These are phyloP conservation scores for Lachnellula cervina DNA, from an alignment of 2,329 filamentous ascomycete genomes.

Conservation along the genomic window DNA sequence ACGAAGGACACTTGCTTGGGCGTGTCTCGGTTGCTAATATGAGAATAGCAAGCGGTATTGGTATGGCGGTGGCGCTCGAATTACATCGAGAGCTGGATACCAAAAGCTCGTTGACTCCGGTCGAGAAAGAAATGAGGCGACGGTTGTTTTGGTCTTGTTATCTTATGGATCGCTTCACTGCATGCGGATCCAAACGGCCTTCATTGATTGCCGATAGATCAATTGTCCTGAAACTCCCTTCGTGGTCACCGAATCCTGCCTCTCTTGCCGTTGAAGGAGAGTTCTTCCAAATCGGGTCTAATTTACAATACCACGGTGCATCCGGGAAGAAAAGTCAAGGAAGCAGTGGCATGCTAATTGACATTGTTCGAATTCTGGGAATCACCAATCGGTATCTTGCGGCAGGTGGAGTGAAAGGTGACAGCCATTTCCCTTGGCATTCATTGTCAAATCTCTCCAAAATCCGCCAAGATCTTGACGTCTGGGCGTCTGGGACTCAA, in stretches of 20 bases:
- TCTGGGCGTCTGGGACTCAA: conserved; percentile 78
- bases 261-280: conserved; percentile 67
- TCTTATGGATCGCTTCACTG: conserved; percentile 76
- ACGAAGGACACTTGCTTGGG: conserved; percentile 29
- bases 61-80: conserved; percentile 79
- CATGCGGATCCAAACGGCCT: conserved; percentile 75
- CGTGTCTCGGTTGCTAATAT: conserved; percentile 32
- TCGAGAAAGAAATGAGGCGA: conserved; percentile 71
- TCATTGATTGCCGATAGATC: conserved; percentile 75
- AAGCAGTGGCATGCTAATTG: conserved; percentile 75
- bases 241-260: conserved; percentile 61
- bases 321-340: conserved; percentile 67
- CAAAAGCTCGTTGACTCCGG: conserved; percentile 54
- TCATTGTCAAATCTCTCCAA: conserved; percentile 79
- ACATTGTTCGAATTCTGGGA: conserved; percentile 77
- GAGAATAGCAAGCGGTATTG: conserved; percentile 62
- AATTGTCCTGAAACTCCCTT: conserved; percentile 69
- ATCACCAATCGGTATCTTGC: conserved; percentile 81
- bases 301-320: conserved; percentile 66
- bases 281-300: conserved; percentile 75
- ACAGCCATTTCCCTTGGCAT: conserved; percentile 90
- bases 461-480: conserved; percentile 77
- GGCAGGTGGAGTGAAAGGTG: conserved; percentile 79
- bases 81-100: conserved; percentile 70
- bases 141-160: conserved; percentile 90